Conservation (phyloP, 805 yeast genomes). For the Candida sphagnicola region DNA sequence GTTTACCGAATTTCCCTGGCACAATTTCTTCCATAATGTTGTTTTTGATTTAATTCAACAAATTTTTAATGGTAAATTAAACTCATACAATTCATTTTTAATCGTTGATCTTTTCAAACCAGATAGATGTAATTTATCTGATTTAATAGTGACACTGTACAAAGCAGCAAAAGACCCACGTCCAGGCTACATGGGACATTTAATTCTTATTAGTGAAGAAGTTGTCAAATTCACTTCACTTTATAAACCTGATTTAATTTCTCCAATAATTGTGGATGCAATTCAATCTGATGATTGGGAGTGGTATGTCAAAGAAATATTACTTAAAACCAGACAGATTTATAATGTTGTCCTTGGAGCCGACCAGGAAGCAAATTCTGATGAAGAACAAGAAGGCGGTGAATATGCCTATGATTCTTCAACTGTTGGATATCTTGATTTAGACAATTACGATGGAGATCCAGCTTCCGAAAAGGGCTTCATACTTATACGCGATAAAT, state of each 20-base stretch:
- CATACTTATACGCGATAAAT: conserved; percentile 33
- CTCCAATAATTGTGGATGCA: conserved; percentile 49
- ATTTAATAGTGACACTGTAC: conserved; percentile 22
- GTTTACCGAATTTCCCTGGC: conserved; percentile 91
- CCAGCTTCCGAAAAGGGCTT: conserved; percentile 18
- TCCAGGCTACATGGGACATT: conserved; percentile 96
- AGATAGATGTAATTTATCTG: conserved; percentile 20
- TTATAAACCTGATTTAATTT: conserved; percentile 56
- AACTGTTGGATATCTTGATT: conserved; percentile 36
- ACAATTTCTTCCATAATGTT: conserved; percentile 93
- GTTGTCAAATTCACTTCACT: conserved; percentile 80
- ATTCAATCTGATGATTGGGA: conserved; percentile 48
- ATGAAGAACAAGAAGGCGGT: conserved; percentile 10
- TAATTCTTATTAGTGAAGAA: conserved; percentile 91
- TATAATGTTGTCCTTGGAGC: conserved; percentile 57
- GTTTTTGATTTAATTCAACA: conserved; percentile 97
- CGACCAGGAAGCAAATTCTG: conserved; percentile 22
- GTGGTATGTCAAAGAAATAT: conserved; percentile 45
- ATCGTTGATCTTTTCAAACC: conserved; percentile 26
- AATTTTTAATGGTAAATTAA: conserved; percentile 85
- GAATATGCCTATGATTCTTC: conserved; percentile 27
- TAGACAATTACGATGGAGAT: conserved; percentile 29
- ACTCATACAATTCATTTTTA: conserved; percentile 68
- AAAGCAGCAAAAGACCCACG: conserved; percentile 46
- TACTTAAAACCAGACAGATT: conserved; percentile 50